A percentile compares a stretch with the other conserved stretches of the same genome.
phyloP scores from a whole-genome alignment of 1,139 yeast species.

The Lodderomyces beijingensis region DNA sequence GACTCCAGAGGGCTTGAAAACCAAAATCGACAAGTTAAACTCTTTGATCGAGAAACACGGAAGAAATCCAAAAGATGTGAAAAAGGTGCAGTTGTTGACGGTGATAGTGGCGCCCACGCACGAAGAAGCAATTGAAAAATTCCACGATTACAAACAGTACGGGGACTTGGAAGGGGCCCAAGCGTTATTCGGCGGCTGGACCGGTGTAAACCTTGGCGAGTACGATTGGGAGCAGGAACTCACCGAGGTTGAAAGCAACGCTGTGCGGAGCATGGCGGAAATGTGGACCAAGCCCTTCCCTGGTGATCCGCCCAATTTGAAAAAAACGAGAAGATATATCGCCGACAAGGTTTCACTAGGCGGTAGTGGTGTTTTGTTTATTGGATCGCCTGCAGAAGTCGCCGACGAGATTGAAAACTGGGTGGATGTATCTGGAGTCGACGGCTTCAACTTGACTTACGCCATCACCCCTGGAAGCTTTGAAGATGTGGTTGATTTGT shows the following conservation, averaged over 20 bases:
- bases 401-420: conserved; percentile 26
- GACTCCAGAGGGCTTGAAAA: conserved; percentile 25
- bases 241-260: conserved; percentile 23
- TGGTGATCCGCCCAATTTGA: conserved; percentile 20
- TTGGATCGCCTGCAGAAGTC: conserved; percentile 21
- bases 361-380: conserved; percentile 21
- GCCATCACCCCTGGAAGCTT: conserved; percentile 23
- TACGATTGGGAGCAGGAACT: conserved; percentile 27
- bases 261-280: conserved; percentile 23
- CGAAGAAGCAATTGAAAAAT: conserved; percentile 30
- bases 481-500: conserved; percentile 22
- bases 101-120: conserved; percentile 29
- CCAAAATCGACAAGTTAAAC: conserved; percentile 24
- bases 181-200: conserved; percentile 32
- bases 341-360: conserved; percentile 22
- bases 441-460: conserved; percentile 26
- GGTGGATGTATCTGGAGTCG: conserved; percentile 25
- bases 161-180: conserved; percentile 34
- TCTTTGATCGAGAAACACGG: conserved; percentile 24
- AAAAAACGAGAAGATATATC: conserved; percentile 22
- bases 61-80: conserved; percentile 28
- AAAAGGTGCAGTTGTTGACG: conserved; percentile 27
- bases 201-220: conserved; percentile 28
- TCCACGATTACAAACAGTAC: conserved; percentile 22
- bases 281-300: conserved; percentile 26